Evolutionary conservation across 2,329 filamentous ascomycete species (phyloP).

Genomic region (Zasmidium cellare): DNA sequence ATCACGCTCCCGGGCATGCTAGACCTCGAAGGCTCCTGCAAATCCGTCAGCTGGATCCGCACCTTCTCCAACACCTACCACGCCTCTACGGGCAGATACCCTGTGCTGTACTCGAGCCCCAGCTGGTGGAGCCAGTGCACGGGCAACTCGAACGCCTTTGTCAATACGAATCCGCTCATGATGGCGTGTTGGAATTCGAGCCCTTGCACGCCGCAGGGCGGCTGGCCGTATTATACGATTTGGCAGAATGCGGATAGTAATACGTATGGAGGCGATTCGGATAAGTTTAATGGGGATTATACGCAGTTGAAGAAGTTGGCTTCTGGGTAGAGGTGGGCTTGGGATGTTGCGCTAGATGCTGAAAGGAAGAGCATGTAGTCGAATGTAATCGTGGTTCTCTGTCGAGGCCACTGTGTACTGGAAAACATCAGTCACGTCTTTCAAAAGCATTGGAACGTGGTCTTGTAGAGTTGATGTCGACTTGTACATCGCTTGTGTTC

Average conservation of each 20-base stretch:
- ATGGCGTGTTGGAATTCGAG: slow-evolving; percentile 31
- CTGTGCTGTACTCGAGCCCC: slow-evolving; percentile 55
- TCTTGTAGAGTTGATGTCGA: no score
- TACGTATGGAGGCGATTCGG: slow-evolving; percentile 54
- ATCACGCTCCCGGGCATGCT: slow-evolving; percentile 60
- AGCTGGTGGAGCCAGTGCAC: slow-evolving; percentile 58
- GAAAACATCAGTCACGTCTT: no score
- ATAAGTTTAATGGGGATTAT: slow-evolving; percentile 52
- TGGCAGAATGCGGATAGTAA: slow-evolving; percentile 57
- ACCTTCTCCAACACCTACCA: slow-evolving; percentile 56
- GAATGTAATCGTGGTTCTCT: no score
- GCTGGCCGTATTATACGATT: slow-evolving; percentile 56
- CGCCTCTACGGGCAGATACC: slow-evolving; percentile 47
- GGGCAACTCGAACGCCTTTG: slow-evolving; percentile 50
- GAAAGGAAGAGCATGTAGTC: not conserved
- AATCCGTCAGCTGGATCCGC: slow-evolving; percentile 52
- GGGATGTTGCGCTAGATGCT: not conserved
- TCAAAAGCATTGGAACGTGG: no score
- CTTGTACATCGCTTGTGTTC: no score
- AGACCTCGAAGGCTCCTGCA: slow-evolving; percentile 54
- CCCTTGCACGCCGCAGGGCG: slow-evolving; percentile 34
- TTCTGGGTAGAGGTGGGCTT: slow-evolving; percentile 19
- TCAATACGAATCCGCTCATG: slow-evolving; percentile 27
- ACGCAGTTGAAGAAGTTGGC: slow-evolving; percentile 38
- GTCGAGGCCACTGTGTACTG: no score